Percentiles rank a stretch among this genome's conserved stretches.
These are phyloP conservation scores for Mycotypha africana DNA, from an alignment of 371 early-diverging fungal species.

Conservation along the genomic window DNA sequence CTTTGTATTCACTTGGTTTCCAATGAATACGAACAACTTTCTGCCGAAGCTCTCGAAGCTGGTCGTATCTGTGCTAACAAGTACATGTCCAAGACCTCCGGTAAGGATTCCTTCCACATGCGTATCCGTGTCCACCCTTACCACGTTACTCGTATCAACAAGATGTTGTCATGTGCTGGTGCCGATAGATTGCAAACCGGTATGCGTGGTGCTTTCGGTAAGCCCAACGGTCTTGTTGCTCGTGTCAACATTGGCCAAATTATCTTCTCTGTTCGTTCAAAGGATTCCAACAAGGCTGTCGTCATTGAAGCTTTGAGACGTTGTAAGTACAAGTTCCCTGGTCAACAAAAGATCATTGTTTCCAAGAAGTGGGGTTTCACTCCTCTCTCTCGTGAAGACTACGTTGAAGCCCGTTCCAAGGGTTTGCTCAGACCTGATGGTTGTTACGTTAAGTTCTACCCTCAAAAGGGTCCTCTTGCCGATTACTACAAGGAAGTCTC, in stretches of 20 bases:
- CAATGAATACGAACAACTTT: conserved; percentile 98
- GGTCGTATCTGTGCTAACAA: conserved; percentile 99
- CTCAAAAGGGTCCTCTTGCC: conserved; percentile 82
- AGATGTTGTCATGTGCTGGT: conserved; percentile 99
- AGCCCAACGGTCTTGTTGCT: conserved; percentile 98
- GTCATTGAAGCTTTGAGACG: conserved; percentile 99
- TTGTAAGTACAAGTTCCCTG: conserved; percentile 98
- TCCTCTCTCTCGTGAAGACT: conserved; percentile 93
- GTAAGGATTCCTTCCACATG: conserved; percentile 99
- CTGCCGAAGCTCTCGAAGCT: conserved; percentile 99
- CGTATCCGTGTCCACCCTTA: conserved; percentile 99
- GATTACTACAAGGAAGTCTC: conserved; percentile 43
- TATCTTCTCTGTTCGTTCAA: conserved; percentile 98
- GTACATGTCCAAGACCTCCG: conserved; percentile 98
- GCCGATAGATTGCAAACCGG: conserved; percentile 99
- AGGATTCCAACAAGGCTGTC: conserved; percentile 91
- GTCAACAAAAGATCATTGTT: conserved; percentile 98
- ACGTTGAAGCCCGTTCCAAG: conserved; percentile 73
- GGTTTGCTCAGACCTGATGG: conserved; percentile 93
- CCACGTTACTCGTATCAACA: conserved; percentile 99
- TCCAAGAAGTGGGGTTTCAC: conserved; percentile 99
- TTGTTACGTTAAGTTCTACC: conserved; percentile 96
- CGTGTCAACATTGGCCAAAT: conserved; percentile 99
- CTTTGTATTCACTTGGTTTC: conserved; percentile 96
- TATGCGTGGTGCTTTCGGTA: conserved; percentile 99